Percentiles rank a stretch among this genome's conserved stretches.
phyloP scores from a whole-genome alignment of 2,329 filamentous ascomycete species.

The Neonectria ditissima region DNA sequence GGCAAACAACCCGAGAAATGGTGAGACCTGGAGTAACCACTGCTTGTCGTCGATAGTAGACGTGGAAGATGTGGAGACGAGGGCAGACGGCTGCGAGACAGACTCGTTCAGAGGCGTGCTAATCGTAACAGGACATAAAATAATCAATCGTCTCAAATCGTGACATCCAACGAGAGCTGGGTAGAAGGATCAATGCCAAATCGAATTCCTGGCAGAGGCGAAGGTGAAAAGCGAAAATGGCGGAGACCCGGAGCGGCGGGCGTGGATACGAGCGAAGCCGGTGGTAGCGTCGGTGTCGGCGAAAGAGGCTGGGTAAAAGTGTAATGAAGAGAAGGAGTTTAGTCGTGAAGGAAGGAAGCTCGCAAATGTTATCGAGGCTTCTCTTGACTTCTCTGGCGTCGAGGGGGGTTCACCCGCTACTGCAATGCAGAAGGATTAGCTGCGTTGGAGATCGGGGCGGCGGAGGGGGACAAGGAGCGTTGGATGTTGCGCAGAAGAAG shows the following conservation, averaged over 20 bases:
- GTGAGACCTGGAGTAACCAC: constrained; percentile 15
- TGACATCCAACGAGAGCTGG: constrained; percentile 32
- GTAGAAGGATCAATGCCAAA: constrained; percentile 13
- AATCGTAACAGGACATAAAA: constrained; percentile 49
- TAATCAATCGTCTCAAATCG: constrained; percentile 40
- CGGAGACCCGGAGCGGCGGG: constrained; percentile 6
- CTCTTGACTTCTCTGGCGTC: constrained; percentile 29
- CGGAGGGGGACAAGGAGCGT: constrained; percentile 25
- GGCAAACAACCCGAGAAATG: constrained; percentile 12
- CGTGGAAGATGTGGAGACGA: neutral
- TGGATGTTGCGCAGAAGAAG: constrained; percentile 28
- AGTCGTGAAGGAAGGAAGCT: constrained; percentile 22
- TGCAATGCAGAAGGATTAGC: constrained; percentile 50
- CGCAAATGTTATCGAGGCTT: constrained; percentile 33
- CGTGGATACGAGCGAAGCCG: constrained; percentile 11
- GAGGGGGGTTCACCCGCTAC: constrained; percentile 42
- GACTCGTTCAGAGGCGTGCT: constrained; percentile 39
- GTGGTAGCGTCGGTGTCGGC: constrained; percentile 14
- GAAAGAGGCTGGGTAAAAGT: constrained; percentile 13
- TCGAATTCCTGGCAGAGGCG: constrained; percentile 15
- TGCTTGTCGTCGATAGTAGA: constrained; percentile 11
- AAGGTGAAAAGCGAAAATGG: constrained; percentile 9
- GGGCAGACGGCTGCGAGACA: constrained; percentile 21
- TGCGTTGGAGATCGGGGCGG: constrained; percentile 44
- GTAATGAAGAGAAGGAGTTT: constrained; percentile 20